Conservation (phyloP, 805 yeast genomes). For the Wickerhamiella sergipiensis region DNA sequence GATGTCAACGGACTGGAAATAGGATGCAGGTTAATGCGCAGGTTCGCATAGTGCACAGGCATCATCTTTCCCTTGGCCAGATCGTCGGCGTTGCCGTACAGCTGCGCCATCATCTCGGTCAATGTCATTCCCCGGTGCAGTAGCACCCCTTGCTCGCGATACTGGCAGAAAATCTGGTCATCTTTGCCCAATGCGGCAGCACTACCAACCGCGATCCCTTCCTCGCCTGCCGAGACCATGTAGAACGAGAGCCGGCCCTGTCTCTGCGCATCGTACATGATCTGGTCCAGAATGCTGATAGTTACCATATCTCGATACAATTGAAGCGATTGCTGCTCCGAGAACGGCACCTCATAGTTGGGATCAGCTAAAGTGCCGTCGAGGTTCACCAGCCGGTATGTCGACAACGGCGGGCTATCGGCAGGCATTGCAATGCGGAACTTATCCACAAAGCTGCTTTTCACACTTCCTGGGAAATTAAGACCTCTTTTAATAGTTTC, state of each 20-base stretch:
- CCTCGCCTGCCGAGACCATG: conserved; percentile 27
- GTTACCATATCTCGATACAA: conserved; percentile 24
- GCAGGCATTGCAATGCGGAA: not conserved
- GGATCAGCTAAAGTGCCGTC: conserved; percentile 20
- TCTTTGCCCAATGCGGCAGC: conserved; percentile 22
- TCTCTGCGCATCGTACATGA: conserved; percentile 26
- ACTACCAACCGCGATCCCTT: conserved; percentile 24
- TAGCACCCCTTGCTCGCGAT: conserved; percentile 24
- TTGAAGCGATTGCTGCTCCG: conserved; percentile 16
- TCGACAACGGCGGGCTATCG: conserved; percentile 9
- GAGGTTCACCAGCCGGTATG: conserved; percentile 20
- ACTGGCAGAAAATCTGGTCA: conserved; percentile 23
- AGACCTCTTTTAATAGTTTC: not conserved
- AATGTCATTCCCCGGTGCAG: conserved; percentile 23
- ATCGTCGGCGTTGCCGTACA: conserved; percentile 21
- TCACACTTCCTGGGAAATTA: not conserved
- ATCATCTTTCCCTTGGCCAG: conserved; percentile 22
- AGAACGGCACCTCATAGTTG: conserved; percentile 15
- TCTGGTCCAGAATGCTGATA: conserved; percentile 21
- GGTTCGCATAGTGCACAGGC: conserved; percentile 24
- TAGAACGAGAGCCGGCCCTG: conserved; percentile 25
- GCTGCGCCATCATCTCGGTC: conserved; percentile 22
- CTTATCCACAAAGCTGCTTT: not conserved
- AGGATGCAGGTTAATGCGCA: conserved; percentile 22
- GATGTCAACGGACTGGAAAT: conserved; percentile 25